Evolutionary conservation across 768 basidiomycete genomes (phyloP).

Genomic region (Russula foetens): DNA sequence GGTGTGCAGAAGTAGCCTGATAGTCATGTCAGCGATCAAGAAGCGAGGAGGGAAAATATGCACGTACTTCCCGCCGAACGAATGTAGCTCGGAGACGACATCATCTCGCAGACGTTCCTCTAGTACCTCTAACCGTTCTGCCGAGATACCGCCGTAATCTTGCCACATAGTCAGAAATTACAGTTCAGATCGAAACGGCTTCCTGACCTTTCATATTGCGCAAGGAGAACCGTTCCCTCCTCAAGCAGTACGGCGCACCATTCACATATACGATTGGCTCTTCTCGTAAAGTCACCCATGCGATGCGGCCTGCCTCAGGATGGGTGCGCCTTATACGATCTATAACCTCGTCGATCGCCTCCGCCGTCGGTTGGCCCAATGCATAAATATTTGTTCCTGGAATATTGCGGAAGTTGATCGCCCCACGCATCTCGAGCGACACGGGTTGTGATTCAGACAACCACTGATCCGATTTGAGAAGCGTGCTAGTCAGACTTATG

Average conservation of each 20-base stretch:
- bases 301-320: constrained; percentile 51
- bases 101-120: constrained; percentile 89
- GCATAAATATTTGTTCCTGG: constrained; percentile 79
- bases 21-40: not conserved
- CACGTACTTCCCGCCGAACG: constrained; percentile 74
- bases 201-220: constrained; percentile 87
- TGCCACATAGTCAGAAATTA: not conserved
- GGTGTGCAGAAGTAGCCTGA: constrained; percentile 78
- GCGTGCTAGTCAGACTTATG: constrained; percentile 40
- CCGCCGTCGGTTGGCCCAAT: constrained; percentile 85
- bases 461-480: constrained; percentile 94
- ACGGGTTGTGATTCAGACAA: constrained; percentile 60
- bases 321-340: constrained; percentile 50
- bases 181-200: not conserved
- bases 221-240: constrained; percentile 77
- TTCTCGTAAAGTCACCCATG: constrained; percentile 93
- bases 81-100: constrained; percentile 70
- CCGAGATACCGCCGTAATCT: constrained; percentile 96
- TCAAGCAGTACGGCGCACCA: constrained; percentile 83
- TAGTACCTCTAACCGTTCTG: constrained; percentile 77
- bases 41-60: not conserved
- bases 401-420: constrained; percentile 88
- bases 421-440: constrained; percentile 73
- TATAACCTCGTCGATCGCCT: constrained; percentile 80
- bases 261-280: constrained; percentile 91